Evolutionary conservation across 371 early-diverging fungal species (phyloP), one percentile per base, ranked within the genome.

Genomic region (Sporodiniella umbellata): DNA sequence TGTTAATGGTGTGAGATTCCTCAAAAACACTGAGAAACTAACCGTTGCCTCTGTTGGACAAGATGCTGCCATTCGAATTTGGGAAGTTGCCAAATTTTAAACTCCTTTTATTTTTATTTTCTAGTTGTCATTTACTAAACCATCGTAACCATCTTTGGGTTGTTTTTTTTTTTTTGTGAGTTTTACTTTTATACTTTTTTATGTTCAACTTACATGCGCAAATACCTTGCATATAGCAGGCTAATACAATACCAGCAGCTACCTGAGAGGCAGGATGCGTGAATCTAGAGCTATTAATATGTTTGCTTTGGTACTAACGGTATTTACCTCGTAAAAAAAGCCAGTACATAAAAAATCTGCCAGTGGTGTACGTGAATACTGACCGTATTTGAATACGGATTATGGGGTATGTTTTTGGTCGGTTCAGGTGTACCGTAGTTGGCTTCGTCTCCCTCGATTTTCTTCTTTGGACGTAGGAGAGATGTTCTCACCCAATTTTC

Each of bases 291-390:
- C 14, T 19, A n/a, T 33, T 10, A 19, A 22, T 8, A 8, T 23
- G 31, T 12, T 35, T 1, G 1, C 40, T 17, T 21, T 26, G 35
- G 26, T 42, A 26, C 15, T 35, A 4, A 14, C 11, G 0, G 25
- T 39, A 15, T 23, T 11, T 8, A 68, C 66, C 75, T 58, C 8
- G 90, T 91, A 52, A 91, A 91, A 51, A 88, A 92, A 7, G 89
- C 89, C 14, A 92, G 61, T n/a, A 74, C 72, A 61, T 90, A 90
- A 55, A 92, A 91, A 45, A 92, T 82, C 47, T 90, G 90, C 93
- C 93, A 92, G 57, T 92, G 93, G 55, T 92, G 92, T 21, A 89
- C 61, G 60, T 92, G 93, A 23, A 90, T 49, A 30, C 56, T 52
- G 14, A 66, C 42, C 4, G 33, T 57, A n/a, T 40, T 45, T 12